A percentile compares a stretch with the other conserved stretches of the same genome.
Conservation (phyloP, 2,329 filamentous ascomycete genomes). For the Paecilomyces formosus region DNA sequence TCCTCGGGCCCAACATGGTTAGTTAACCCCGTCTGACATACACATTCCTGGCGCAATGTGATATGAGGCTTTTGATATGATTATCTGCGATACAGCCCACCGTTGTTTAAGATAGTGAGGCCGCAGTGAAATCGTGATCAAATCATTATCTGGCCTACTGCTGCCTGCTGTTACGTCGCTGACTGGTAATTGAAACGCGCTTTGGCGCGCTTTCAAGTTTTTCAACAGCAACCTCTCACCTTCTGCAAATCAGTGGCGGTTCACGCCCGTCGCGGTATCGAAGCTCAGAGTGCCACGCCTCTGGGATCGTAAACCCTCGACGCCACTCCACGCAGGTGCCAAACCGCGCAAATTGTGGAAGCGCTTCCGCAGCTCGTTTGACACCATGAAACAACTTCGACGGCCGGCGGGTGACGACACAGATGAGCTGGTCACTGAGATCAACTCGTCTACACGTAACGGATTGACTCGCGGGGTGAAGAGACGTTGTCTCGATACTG, state of each 20-base stretch:
- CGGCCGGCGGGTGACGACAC: slow-evolving; percentile 10
- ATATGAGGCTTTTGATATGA: not conserved
- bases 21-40: not conserved
- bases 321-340: slow-evolving; percentile 29
- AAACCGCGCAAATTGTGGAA: slow-evolving; percentile 41
- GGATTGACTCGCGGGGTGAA: slow-evolving; percentile 28
- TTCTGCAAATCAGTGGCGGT: slow-evolving; percentile 25
- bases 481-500: slow-evolving; percentile 20
- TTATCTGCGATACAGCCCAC: not conserved
- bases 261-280: slow-evolving; percentile 32
- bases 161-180: not conserved
- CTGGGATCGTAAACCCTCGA: slow-evolving; percentile 40
- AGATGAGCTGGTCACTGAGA: slow-evolving; percentile 22
- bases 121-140: not conserved
- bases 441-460: slow-evolving; percentile 22
- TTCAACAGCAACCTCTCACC: slow-evolving; percentile 6
- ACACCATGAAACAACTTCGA: slow-evolving; percentile 20
- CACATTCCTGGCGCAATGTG: not conserved
- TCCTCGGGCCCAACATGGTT: not conserved
- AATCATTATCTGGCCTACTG: not conserved
- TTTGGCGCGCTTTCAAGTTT: not conserved
- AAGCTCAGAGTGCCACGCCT: slow-evolving; percentile 27
- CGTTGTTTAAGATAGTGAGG: not conserved
- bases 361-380: slow-evolving; percentile 30
- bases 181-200: not conserved